Conservation (phyloP, 2,329 filamentous ascomycete genomes). For the Aureobasidium lini region DNA sequence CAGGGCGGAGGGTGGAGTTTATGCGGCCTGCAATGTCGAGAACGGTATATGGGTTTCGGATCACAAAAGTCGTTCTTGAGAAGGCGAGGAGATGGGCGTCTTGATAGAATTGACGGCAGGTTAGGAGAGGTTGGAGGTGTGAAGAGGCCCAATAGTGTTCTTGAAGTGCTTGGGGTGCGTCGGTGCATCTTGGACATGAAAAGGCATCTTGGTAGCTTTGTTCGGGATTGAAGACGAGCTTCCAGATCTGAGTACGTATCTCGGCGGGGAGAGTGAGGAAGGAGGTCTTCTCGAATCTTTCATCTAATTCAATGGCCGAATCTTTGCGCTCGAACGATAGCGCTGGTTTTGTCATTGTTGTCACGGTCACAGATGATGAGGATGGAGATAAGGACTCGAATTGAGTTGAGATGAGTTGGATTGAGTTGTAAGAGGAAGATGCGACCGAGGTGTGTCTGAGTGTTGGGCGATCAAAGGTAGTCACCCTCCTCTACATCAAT, state of each 20-base stretch:
- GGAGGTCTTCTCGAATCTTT: slow-evolving; percentile 5
- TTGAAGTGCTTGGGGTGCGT: slow-evolving; percentile 16
- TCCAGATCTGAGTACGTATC: slow-evolving; percentile 11
- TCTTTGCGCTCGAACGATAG: neutral
- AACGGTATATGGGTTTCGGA: slow-evolving; percentile 26
- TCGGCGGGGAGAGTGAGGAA: slow-evolving; percentile 15
- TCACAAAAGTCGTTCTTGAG: slow-evolving; percentile 28
- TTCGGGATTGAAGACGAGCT: slow-evolving; percentile 9
- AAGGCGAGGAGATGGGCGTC: slow-evolving; percentile 32
- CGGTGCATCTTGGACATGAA: neutral
- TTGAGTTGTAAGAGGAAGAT: neutral
- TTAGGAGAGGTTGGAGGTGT: slow-evolving; percentile 28
- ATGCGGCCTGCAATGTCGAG: slow-evolving; percentile 24
- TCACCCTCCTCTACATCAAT: neutral
- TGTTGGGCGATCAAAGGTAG: neutral
- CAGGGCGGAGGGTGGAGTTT: slow-evolving; percentile 18
- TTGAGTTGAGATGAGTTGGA: too few relatives aligned
- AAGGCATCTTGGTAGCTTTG: slow-evolving; percentile 4
- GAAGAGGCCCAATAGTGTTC: slow-evolving; percentile 23
- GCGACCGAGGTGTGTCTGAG: neutral
- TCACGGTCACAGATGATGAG: neutral
- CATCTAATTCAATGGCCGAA: slow-evolving; percentile 12
- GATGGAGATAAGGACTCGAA: too few relatives aligned
- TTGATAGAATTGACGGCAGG: slow-evolving; percentile 31
- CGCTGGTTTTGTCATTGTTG: neutral